Percentiles rank a stretch among this genome's conserved stretches.
Conservation (phyloP, 2,329 filamentous ascomycete species). For the Aschersonia sp. region DNA sequence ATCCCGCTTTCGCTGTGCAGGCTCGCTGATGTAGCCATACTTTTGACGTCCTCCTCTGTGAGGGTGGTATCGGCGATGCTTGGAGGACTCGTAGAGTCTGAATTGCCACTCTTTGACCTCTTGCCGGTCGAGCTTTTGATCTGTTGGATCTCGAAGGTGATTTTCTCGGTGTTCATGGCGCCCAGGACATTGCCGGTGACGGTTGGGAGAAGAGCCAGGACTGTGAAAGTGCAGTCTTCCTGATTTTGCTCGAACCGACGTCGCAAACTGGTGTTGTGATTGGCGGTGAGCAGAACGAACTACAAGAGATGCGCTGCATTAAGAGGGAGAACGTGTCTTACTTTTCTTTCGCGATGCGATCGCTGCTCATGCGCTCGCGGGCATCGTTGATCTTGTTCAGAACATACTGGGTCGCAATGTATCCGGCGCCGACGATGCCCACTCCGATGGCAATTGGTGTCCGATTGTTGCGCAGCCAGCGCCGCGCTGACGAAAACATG, state of each 20-base stretch:
- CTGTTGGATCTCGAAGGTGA: conserved; percentile 86
- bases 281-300: no score
- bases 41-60: conserved; percentile 71
- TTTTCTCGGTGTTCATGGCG: conserved; percentile 78
- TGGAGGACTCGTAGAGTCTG: conserved; percentile 36
- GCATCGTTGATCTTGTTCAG: conserved; percentile 83
- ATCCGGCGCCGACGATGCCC: conserved; percentile 77
- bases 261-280: conserved; percentile 53
- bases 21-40: conserved; percentile 42
- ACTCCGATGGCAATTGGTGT: conserved; percentile 79
- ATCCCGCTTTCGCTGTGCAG: conserved; percentile 70
- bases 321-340: conserved; percentile 21
- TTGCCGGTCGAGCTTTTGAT: conserved; percentile 58
- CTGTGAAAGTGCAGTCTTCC: conserved; percentile 95
- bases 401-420: conserved; percentile 86
- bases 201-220: conserved; percentile 86
- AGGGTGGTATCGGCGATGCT: conserved; percentile 56
- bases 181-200: conserved; percentile 80
- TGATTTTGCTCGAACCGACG: conserved; percentile 98
- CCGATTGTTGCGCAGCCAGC: conserved; percentile 86
- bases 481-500: conserved; percentile 61
- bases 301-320: no score
- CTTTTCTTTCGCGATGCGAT: conserved; percentile 95
- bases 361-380: conserved; percentile 89
- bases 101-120: conserved; percentile 39